Percentiles rank a stretch among this genome's conserved stretches.
Evolutionary conservation across 2,329 filamentous ascomycete species (phyloP).

Genomic region (Epichloe aotearoae): DNA sequence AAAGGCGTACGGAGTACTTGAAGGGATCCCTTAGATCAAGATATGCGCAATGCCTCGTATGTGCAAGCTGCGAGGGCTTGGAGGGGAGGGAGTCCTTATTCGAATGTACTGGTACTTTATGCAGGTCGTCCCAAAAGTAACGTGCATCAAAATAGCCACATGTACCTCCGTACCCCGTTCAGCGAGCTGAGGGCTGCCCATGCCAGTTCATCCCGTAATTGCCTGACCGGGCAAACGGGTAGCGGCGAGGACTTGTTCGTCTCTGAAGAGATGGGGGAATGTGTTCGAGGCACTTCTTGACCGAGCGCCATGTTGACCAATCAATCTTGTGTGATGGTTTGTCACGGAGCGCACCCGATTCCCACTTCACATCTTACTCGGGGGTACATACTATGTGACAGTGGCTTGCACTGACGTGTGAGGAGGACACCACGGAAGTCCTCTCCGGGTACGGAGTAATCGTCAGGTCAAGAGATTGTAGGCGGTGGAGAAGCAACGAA

Average conservation of each 20-base stretch:
- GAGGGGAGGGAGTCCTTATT: too few relatives aligned
- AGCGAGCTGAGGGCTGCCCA: neutral
- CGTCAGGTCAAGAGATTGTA: neutral
- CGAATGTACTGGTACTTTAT: neutral
- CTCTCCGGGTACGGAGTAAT: neutral
- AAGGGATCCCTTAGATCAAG: neutral
- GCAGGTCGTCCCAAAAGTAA: neutral
- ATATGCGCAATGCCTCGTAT: neutral
- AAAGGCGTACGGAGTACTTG: neutral
- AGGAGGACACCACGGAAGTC: neutral
- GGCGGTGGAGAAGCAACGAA: neutral
- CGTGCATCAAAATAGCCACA: neutral
- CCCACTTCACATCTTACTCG: neutral
- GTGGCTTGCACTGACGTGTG: neutral
- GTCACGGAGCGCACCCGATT: neutral
- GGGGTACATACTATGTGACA: neutral
- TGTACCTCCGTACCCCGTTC: neutral
- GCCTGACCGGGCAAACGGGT: neutral
- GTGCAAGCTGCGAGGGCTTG: neutral
- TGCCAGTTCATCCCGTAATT: neutral
- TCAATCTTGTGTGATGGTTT: constrained; percentile 2
- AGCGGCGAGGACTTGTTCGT: neutral
- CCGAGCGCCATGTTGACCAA: constrained; percentile 2
- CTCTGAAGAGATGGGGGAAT: neutral
- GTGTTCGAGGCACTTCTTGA: constrained; percentile 2